Percentiles rank a stretch among this genome's conserved stretches.
phyloP scores from a whole-genome alignment of 75 land plant species.

The Adiantum capillusveneris region DNA sequence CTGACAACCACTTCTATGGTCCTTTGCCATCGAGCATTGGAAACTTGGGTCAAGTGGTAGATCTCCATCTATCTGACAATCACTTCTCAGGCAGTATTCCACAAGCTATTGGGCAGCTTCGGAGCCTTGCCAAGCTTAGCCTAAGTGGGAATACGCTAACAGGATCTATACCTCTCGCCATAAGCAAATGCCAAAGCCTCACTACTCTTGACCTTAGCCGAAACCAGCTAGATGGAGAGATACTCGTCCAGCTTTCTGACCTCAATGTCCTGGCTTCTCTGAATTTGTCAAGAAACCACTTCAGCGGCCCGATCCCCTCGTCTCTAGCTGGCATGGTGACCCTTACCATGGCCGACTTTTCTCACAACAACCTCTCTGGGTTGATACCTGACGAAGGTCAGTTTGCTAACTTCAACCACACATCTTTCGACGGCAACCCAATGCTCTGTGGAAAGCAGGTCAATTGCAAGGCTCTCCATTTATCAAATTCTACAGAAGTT shows the following conservation, averaged over 20 bases:
- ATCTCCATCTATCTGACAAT: slow-evolving; percentile 43
- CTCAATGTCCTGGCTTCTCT: slow-evolving; percentile 31
- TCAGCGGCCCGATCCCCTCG: slow-evolving; percentile 35
- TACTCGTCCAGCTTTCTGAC: slow-evolving; percentile 32
- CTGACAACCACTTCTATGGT: slow-evolving; percentile 42
- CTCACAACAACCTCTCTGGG: slow-evolving; percentile 46
- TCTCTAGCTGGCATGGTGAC: slow-evolving; percentile 36
- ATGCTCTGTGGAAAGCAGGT: slow-evolving; percentile 25
- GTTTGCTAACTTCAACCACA: slow-evolving; percentile 19
- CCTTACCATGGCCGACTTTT: slow-evolving; percentile 35
- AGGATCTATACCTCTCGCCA: slow-evolving; percentile 32
- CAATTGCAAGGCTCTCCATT: background rate
- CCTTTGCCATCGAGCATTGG: slow-evolving; percentile 50
- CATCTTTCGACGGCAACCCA: slow-evolving; percentile 36
- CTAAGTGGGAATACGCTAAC: slow-evolving; percentile 28
- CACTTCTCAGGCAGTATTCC: slow-evolving; percentile 39
- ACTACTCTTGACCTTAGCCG: slow-evolving; percentile 27
- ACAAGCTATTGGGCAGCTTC: slow-evolving; percentile 14
- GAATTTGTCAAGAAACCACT: slow-evolving; percentile 33
- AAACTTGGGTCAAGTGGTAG: slow-evolving; percentile 45
- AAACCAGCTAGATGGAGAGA: slow-evolving; percentile 39
- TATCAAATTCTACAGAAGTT: background rate
- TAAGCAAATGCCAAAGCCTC: slow-evolving; percentile 34
- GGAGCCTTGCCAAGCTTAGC: slow-evolving; percentile 20
- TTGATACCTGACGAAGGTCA: slow-evolving; percentile 18